A percentile compares a stretch with the other conserved stretches of the same genome.
Conservation (phyloP, 2,329 filamentous ascomycete genomes). For the Fusarium brevicatenulatum region DNA sequence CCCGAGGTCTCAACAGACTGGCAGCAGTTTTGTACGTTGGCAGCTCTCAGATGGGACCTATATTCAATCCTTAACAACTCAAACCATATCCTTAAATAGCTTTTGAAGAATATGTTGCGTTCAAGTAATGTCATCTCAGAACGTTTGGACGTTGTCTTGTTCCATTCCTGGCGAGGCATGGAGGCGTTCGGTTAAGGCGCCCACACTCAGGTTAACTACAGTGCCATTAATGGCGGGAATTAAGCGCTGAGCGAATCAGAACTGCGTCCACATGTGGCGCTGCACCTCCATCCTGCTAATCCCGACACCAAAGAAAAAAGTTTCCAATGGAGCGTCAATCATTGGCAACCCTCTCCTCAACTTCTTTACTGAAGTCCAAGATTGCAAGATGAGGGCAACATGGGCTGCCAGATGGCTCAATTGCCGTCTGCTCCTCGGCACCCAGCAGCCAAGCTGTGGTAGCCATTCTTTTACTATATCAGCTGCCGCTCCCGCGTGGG, state of each 20-base stretch:
- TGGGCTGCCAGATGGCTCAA: conserved; percentile 55
- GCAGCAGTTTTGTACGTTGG: background rate
- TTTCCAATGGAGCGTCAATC: conserved; percentile 40
- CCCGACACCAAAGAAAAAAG: conserved; percentile 44
- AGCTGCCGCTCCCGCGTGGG: conserved; percentile 34
- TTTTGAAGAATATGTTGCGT: background rate
- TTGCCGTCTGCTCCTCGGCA: conserved; percentile 50
- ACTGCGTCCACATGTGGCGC: conserved; percentile 36
- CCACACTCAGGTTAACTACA: background rate
- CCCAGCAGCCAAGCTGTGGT: conserved; percentile 43
- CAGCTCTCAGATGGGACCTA: background rate
- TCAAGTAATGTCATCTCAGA: background rate
- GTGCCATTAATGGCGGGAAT: conserved; percentile 24
- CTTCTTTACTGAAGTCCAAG: conserved; percentile 40
- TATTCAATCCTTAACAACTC: background rate
- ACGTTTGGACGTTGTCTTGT: background rate
- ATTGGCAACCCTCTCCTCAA: conserved; percentile 43
- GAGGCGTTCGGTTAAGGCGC: background rate
- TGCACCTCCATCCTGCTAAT: conserved; percentile 37
- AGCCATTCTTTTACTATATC: conserved; percentile 44
- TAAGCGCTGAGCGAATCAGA: conserved; percentile 32
- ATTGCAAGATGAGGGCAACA: conserved; percentile 53
- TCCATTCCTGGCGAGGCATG: background rate
- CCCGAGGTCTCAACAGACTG: background rate
- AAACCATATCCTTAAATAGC: background rate